These are phyloP conservation scores for Trametes meyenii DNA, from an alignment of 768 basidiomycete genomes.

Conservation along the genomic window DNA sequence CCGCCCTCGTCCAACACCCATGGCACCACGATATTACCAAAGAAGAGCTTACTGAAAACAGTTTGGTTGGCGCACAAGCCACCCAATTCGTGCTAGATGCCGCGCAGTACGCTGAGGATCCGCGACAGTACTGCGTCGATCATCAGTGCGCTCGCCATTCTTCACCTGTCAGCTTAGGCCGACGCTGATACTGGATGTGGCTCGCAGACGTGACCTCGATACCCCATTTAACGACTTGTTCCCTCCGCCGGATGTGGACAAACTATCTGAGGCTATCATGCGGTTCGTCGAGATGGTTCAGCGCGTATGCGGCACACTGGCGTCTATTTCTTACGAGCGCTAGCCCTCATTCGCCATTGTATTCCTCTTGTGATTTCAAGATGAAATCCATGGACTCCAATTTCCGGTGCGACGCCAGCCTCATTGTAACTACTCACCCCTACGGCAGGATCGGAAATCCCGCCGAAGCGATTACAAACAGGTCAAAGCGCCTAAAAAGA, in stretches of 20 bases:
- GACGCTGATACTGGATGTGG: not conserved
- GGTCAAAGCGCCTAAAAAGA: too few species aligned
- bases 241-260: slow-evolving; percentile 7
- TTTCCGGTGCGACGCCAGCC: too few species aligned
- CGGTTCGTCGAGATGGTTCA: slow-evolving; percentile 10
- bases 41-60: slow-evolving; percentile 6
- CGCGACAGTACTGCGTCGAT: slow-evolving; percentile 11
- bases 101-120: slow-evolving; percentile 11
- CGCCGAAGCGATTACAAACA: too few species aligned
- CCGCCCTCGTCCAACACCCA: not conserved
- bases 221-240: slow-evolving; percentile 14
- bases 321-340: not conserved
- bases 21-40: slow-evolving; percentile 19
- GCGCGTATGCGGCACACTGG: not conserved
- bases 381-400: too few species aligned
- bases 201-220: not conserved
- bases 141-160: slow-evolving; percentile 6
- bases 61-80: slow-evolving; percentile 6
- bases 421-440: too few species aligned
- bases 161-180: not conserved
- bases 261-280: not conserved
- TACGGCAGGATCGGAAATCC: too few species aligned
- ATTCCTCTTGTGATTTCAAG: too few species aligned
- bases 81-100: slow-evolving; percentile 19
- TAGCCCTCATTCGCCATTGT: not conserved